A percentile compares a stretch with the other conserved stretches of the same genome.
Evolutionary conservation across 345 rosid species (phyloP).

Genomic region (Citrus medica): DNA sequence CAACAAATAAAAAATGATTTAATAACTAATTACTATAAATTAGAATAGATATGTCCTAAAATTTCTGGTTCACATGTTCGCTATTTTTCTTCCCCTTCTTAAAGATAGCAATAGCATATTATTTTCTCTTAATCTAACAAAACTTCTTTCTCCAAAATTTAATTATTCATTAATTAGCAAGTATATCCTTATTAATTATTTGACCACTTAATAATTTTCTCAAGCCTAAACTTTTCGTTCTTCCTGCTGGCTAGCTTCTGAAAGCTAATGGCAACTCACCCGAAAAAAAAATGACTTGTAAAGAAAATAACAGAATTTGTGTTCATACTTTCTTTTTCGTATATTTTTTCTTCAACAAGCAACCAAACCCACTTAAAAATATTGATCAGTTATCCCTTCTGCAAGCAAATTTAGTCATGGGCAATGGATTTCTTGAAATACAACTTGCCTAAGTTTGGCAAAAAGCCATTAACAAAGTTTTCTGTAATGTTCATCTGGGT

Average conservation of each 20-base stretch:
- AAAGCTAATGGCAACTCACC: conserved; percentile 24
- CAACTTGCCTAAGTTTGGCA: conserved; percentile 53
- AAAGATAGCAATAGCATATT: neutral
- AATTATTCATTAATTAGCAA: neutral
- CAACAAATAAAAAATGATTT: too few species aligned
- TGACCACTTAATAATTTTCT: neutral
- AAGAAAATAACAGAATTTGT: neutral
- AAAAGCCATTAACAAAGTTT: conserved; percentile 40
- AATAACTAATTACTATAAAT: too few species aligned
- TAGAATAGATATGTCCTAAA: too few species aligned
- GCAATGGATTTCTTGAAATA: conserved; percentile 1
- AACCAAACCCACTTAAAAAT: conserved; percentile 21
- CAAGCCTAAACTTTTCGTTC: neutral
- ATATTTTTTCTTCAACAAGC: conserved; percentile 1
- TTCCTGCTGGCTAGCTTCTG: neutral
- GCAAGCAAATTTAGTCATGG: conserved; percentile 20
- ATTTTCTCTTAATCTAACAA: neutral
- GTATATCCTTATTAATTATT: neutral
- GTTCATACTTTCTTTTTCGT: neutral
- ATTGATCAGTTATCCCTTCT: conserved; percentile 8
- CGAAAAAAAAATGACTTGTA: neutral
- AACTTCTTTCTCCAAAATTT: too few species aligned
- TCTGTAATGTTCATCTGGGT: conserved; percentile 42
- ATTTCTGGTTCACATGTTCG: too few species aligned
- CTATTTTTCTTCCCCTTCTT: too few species aligned